Evolutionary conservation across 176 grass and related monocot genomes (phyloP).

Genomic region (Oryza brachyantha): DNA sequence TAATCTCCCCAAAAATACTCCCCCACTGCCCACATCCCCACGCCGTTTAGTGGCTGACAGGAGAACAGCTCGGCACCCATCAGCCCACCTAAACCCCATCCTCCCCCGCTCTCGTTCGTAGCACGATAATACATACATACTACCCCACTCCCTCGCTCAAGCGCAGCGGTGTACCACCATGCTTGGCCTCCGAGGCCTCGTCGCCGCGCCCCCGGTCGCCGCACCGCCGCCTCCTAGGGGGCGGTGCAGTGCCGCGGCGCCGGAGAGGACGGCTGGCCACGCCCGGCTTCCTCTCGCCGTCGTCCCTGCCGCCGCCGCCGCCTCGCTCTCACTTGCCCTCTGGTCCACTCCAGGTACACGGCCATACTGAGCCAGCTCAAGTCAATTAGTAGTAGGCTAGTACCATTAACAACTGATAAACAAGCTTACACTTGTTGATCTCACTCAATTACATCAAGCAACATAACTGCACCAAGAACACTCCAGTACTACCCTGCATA

Average conservation of each 20-base stretch:
- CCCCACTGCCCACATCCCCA: too few species aligned
- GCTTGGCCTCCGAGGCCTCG: conserved; percentile 25
- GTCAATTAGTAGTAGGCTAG: neutral
- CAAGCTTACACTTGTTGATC: too few species aligned
- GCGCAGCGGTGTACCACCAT: neutral
- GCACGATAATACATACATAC: too few species aligned
- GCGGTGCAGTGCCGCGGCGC: conserved; percentile 11
- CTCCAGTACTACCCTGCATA: too few species aligned
- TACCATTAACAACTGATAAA: neutral
- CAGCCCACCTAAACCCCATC: neutral
- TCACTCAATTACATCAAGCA: too few species aligned
- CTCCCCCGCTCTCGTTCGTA: neutral
- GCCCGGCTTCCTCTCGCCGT: conserved; percentile 30
- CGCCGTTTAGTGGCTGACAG: conserved; percentile 26
- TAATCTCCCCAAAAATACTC: too few species aligned
- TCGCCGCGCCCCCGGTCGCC: conserved; percentile 15
- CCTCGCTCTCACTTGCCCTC: conserved; percentile 54
- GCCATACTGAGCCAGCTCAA: neutral
- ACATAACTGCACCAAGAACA: too few species aligned
- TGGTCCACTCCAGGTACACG: conserved; percentile 68
- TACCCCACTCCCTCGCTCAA: neutral
- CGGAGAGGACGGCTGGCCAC: neutral
- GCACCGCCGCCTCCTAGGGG: neutral
- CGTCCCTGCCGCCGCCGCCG: conserved; percentile 39
- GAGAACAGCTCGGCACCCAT: conserved; percentile 14